Base-by-base conservation (phyloP, 345 rosid species). In the Jatropha curcas region DNA sequence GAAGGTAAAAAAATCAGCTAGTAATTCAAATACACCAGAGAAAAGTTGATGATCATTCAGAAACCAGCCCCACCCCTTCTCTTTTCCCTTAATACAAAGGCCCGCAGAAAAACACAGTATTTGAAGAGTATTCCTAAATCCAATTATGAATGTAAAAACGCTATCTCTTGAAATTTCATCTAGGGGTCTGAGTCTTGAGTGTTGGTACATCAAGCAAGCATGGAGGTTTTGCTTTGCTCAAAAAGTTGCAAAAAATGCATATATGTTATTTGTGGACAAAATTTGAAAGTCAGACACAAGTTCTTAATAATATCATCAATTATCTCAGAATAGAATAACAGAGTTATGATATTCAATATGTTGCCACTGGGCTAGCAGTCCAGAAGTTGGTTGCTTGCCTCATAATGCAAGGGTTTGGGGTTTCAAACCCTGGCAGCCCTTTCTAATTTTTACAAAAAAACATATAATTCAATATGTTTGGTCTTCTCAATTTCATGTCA, bases 191-290 rank as follows among this genome's bases (percentile, higher is more conserved):
- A 2, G n/a, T 22, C 67, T 16, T 35, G 10, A 33, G 4, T 33
- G 59, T 28, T 46, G 43, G 17, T 57, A 35, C n/a, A 60, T 50
- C 48, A 51, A 52, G 53, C 45, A 53, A 39, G n/a, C 33, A 71
- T 22, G 7, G 45, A 39, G 45, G 1, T 39, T 39, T 39, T 39
- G 45, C 11, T 4, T 7, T 39, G 1, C 1, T 4, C 13, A 19
- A 39, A 63, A 51, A 11, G 22, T 13, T 67, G 39, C 35, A 57
- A 22, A 35, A n/a, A 8, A 30, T 19, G 17, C n/a, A n/a, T 4
- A 67, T 1, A 57, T 20, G 28, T 20, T 45, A 37, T 53, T 5
- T 4, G 16, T 1, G 37, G 11, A 20, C 7, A 46, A 57, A 31
- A 25, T 57, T n/a, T 33, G 35, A 57, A 30, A 27, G 46, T 39